Base-by-base conservation (phyloP, 257 asterid genomes). In the Solanum tarijense region DNA sequence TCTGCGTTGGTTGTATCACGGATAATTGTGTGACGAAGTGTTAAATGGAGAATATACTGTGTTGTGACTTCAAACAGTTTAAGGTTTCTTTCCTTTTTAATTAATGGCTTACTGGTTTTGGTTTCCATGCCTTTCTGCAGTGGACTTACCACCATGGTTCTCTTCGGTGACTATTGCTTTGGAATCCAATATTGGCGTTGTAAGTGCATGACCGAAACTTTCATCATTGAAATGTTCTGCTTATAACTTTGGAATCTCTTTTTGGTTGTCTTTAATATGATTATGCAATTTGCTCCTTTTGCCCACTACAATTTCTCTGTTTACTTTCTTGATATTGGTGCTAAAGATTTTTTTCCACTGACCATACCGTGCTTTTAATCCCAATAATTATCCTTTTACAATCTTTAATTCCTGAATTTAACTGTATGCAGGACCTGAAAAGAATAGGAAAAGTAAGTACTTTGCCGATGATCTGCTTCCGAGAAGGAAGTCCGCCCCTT, bases 401-500 rank as follows among this genome's bases (percentile, higher is more conserved):
- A 55, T 79, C 82, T 52, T 87, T 34, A 31, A 71, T 74, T 87
- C 83, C 75, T 68, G 41, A 78, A 38, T 83, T 32, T 79, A 86
- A 71, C 62, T 81, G 12, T 85, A 87, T 87, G 69, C 92, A 97
- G 99, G 96, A 91, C 91, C 90, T 91, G 87, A 87, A 74, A 86
- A 90, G 88, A 69, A 65, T 89, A 71, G 91, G 89, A 60, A 93
- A 90, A 84, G 91, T 52, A 82, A 90, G 92, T 90, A 92, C 93
- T 89, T 76, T 91, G 78, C 98, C 98, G 13, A 94, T 97, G 87
- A 90, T 97, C 88, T 97, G 99, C 92, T 89, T 96, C 87, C 94
- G 99, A 83, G 95, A 96, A 92, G 99, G 99, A 87, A 94, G 99
- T 89, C 99, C 97, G 55, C 98, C 99, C 89, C 87, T 97, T 87